phyloP scores from a whole-genome alignment of 106 monocot species.

The Allium sativum region DNA sequence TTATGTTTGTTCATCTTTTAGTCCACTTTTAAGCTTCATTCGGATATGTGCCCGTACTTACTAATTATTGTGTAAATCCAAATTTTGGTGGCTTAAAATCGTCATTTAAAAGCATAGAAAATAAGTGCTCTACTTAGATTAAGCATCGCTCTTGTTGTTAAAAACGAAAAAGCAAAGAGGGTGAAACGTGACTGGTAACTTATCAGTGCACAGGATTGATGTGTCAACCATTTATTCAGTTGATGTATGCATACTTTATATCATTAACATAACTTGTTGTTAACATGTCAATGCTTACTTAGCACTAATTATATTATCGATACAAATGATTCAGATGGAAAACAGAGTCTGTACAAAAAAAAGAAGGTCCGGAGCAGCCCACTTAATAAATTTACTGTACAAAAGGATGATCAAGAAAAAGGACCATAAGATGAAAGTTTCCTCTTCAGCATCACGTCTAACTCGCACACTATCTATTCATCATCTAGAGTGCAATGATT shows the following conservation, averaged over 20 bases:
- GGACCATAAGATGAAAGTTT: constrained; percentile 22
- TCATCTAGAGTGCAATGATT: constrained; percentile 54
- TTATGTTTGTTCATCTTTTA: background rate
- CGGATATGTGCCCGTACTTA: background rate
- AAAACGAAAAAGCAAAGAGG: too few species aligned
- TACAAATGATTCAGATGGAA: constrained; percentile 5
- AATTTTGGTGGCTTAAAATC: too few species aligned
- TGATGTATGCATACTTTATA: too few species aligned
- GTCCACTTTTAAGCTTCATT: background rate
- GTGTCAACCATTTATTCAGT: too few species aligned
- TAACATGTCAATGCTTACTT: too few species aligned
- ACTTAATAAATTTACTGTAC: constrained; percentile 23
- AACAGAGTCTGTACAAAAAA: constrained; percentile 10
- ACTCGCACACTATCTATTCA: constrained; percentile 56
- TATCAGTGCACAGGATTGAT: too few species aligned
- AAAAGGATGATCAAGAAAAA: constrained; percentile 25
- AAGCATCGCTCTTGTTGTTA: too few species aligned
- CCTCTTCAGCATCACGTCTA: constrained; percentile 29
- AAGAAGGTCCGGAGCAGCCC: constrained; percentile 23
- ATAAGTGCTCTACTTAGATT: too few species aligned
- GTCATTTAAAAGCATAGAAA: too few species aligned
- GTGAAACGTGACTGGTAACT: too few species aligned
- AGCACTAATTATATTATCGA: too few species aligned
- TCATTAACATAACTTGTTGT: too few species aligned
- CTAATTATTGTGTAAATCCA: background rate